Evolutionary conservation across 2,329 filamentous ascomycete species (phyloP), one percentile per base, ranked within the genome.

Genomic region (Botrytis deweyae): DNA sequence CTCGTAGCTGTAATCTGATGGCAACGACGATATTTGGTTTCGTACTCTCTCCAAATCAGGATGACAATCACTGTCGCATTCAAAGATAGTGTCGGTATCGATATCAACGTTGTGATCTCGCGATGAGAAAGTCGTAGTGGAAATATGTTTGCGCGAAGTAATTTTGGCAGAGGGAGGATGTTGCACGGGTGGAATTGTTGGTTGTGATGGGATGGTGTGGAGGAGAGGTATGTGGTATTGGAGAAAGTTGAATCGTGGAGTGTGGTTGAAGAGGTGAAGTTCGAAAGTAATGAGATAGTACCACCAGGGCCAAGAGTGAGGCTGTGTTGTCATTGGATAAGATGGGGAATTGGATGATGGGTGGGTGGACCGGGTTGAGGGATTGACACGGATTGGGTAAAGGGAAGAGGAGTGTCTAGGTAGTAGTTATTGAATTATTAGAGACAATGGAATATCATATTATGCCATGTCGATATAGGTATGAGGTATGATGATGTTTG

Each of bases 241-340:
- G 25, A 52, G 44, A 25, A 38, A 46, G 9, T 46, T 52, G 20
- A 49, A 67, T 25, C 14, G 29, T 12, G 65, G 44, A 67, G 65
- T 66, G 42, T 25, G 36, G 44, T 12, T 52, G 58, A 44, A 44
- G 66, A 33, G 64, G 20, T 49, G 59, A 61, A 59, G 61, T 42
- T 44, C 40, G 29, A 46, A 65, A 42, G 40, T 65, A 12, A 29
- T 42, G 25, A 29, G 44, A 29, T 29, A 20, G 40, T 44, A 64
- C n/a, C 38, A 64, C n/a, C 8, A 25, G 61, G 40, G 61, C 58
- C 63, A 73, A 46, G 71, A 72, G 38, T 58, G 52, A 61, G 58
- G 52, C 52, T 58, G 40, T 70, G 68, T 42, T 42, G 20, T 70
- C 38, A 61, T 65, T 46, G 62, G 62, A 44, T 65, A 12, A 20